These are phyloP conservation scores for Rachicladosporium sp. DNA, from an alignment of 2,329 filamentous ascomycete species.

Conservation along the genomic window DNA sequence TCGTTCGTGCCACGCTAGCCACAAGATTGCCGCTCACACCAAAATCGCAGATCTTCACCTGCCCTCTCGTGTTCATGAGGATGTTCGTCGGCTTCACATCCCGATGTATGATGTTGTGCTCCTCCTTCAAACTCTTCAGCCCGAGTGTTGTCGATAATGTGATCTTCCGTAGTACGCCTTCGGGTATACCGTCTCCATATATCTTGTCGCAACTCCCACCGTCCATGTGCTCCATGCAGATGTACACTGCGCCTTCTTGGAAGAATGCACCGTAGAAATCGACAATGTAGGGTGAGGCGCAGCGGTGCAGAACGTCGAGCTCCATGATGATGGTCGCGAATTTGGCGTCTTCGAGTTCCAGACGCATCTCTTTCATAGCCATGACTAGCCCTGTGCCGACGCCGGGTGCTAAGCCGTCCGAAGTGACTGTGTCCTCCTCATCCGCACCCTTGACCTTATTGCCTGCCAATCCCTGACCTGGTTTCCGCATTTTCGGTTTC, in stretches of 20 bases:
- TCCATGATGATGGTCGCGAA: constrained; percentile 97
- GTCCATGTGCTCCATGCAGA: constrained; percentile 99
- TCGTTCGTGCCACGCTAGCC: constrained; percentile 94
- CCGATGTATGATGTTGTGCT: constrained; percentile 97
- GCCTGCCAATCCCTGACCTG: constrained; percentile 47
- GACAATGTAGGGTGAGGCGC: constrained; percentile 89
- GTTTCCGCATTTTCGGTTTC: constrained; percentile 50
- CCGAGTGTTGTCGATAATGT: constrained; percentile 82
- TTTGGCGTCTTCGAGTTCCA: constrained; percentile 93
- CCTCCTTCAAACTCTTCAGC: constrained; percentile 85
- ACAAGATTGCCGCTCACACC: constrained; percentile 94
- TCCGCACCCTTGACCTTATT: constrained; percentile 37
- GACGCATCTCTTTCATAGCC: constrained; percentile 98
- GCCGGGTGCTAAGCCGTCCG: constrained; percentile 17
- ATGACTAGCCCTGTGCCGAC: constrained; percentile 63
- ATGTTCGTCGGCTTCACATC: constrained; percentile 99
- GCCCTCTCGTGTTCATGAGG: constrained; percentile 73
- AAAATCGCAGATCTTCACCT: constrained; percentile 98
- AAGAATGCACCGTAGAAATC: constrained; percentile 99
- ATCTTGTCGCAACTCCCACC: constrained; percentile 95
- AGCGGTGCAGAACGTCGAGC: constrained; percentile 88
- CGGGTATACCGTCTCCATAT: constrained; percentile 80
- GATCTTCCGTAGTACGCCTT: constrained; percentile 78
- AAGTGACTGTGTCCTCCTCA: constrained; percentile 9
- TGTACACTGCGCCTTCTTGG: constrained; percentile 96